phyloP scores from a whole-genome alignment of 371 early-diverging fungal species.

The Rhizopus stolonifer region DNA sequence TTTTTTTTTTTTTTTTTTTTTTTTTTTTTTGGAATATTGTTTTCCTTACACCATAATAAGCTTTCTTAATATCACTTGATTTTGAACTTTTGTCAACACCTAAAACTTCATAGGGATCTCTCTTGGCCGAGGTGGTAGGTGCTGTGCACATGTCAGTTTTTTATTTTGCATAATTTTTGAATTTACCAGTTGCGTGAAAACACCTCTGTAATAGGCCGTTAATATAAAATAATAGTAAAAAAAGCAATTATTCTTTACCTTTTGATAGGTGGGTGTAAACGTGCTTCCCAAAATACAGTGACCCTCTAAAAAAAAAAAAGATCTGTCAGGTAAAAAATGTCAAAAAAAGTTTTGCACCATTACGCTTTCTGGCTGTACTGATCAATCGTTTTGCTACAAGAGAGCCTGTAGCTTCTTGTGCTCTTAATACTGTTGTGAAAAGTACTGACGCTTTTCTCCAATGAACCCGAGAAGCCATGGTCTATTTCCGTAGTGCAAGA shows the following conservation, averaged over 20 bases:
- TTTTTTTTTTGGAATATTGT: too few relatives aligned
- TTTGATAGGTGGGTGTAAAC: slow-evolving; percentile 4
- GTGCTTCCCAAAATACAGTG: slow-evolving; percentile 8
- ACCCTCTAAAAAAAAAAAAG: slow-evolving; percentile 4
- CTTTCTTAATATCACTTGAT: slow-evolving; percentile 90
- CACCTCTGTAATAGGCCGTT: slow-evolving; percentile 6
- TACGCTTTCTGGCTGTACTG: slow-evolving; percentile 10
- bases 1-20: too few relatives aligned
- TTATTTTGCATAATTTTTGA: neutral
- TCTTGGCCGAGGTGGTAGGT: slow-evolving; percentile 30
- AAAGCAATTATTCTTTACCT: slow-evolving; percentile 3
- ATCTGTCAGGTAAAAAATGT: slow-evolving; percentile 4
- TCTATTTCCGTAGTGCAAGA: slow-evolving; percentile 2
- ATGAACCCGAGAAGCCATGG: slow-evolving; percentile 12
- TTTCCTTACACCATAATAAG: slow-evolving; percentile 82
- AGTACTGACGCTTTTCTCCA: slow-evolving; percentile 4
- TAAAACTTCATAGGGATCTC: slow-evolving; percentile 81
- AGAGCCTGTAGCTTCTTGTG: neutral
- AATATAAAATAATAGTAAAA: neutral
- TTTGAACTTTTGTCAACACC: slow-evolving; percentile 78
- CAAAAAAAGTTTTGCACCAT: neutral
- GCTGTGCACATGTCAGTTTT: neutral
- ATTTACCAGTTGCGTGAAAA: slow-evolving; percentile 31
- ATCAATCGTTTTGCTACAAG: slow-evolving; percentile 16
- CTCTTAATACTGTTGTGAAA: slow-evolving; percentile 6